phyloP scores from a whole-genome alignment of 1,284 basidiomycete species.

The Exobasidium cylindrosporum region DNA sequence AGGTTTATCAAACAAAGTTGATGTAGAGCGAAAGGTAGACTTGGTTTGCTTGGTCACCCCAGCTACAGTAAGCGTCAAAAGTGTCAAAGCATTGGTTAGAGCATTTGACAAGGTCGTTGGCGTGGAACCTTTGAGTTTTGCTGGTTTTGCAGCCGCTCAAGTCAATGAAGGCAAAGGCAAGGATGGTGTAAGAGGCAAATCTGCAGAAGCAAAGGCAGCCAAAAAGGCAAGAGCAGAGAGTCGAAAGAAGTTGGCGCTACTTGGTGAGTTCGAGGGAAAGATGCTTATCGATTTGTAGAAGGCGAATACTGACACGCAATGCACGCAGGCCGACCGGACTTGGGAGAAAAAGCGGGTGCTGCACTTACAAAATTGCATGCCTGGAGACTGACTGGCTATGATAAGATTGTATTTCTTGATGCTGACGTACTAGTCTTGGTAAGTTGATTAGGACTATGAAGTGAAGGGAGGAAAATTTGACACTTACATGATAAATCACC shows the following conservation, averaged over 20 bases:
- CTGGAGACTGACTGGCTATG: conserved; percentile 82
- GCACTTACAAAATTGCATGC: conserved; percentile 93
- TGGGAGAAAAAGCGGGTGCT: conserved; percentile 61
- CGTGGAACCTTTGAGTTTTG: conserved; percentile 62
- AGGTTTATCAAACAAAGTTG: not conserved
- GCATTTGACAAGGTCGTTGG: conserved; percentile 83
- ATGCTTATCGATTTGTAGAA: too few species aligned
- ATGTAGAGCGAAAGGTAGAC: conserved; percentile 1
- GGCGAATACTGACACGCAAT: too few species aligned
- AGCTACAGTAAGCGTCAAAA: conserved; percentile 80
- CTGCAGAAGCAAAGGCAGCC: conserved; percentile 7
- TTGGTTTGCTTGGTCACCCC: conserved; percentile 88
- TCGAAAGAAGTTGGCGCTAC: conserved; percentile 67
- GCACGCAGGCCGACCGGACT: conserved; percentile 71
- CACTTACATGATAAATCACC: too few species aligned
- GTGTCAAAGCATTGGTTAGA: conserved; percentile 68
- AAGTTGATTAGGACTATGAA: conserved; percentile 60
- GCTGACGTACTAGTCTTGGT: conserved; percentile 84
- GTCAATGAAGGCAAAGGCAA: not conserved
- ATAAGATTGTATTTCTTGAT: conserved; percentile 89
- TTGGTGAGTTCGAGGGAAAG: conserved; percentile 71
- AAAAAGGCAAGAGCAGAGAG: conserved; percentile 51
- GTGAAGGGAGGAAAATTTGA: too few species aligned
- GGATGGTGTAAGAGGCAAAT: not conserved
- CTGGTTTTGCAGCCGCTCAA: conserved; percentile 18